phyloP scores from a whole-genome alignment of 768 basidiomycete species.

The Pulveroboletus sp. region DNA sequence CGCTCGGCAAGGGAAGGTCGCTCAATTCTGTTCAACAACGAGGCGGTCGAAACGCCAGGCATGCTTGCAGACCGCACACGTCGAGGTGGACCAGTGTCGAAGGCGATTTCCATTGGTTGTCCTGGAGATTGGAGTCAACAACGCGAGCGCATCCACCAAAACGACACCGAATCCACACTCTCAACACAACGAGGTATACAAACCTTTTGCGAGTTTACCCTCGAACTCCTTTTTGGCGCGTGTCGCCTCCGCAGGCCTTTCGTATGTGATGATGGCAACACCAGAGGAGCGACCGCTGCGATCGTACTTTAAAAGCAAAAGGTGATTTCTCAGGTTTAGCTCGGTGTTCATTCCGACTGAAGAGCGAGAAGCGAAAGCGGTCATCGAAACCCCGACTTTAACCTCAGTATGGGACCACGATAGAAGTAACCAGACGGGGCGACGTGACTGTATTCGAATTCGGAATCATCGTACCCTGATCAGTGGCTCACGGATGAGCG shows the following conservation, averaged over 20 bases:
- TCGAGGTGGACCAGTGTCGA: constrained; percentile 46
- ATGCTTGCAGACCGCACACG: constrained; percentile 44
- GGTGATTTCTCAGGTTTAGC: constrained; percentile 54
- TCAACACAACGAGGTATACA: neutral
- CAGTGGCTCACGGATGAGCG: constrained; percentile 85
- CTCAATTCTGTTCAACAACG: constrained; percentile 70
- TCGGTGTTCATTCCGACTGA: constrained; percentile 37
- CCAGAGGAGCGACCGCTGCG: constrained; percentile 91
- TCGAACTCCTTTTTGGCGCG: constrained; percentile 81
- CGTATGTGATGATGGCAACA: constrained; percentile 73
- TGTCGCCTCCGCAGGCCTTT: constrained; percentile 73
- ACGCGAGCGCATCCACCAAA: neutral
- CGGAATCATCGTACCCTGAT: constrained; percentile 84
- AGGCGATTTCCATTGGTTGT: constrained; percentile 72
- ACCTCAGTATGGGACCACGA: constrained; percentile 28
- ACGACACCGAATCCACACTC: no score
- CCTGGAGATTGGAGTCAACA: constrained; percentile 39
- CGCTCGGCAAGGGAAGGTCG: constrained; percentile 69
- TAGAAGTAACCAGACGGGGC: constrained; percentile 32
- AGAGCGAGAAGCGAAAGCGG: constrained; percentile 41
- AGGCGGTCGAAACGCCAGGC: constrained; percentile 41
- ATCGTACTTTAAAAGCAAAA: constrained; percentile 75
- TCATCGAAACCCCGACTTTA: constrained; percentile 30
- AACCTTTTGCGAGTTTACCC: constrained; percentile 87
- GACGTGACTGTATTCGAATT: constrained; percentile 35